Evolutionary conservation across 139 green algal species (phyloP).

Genomic region (Coelastrella sp.): DNA sequence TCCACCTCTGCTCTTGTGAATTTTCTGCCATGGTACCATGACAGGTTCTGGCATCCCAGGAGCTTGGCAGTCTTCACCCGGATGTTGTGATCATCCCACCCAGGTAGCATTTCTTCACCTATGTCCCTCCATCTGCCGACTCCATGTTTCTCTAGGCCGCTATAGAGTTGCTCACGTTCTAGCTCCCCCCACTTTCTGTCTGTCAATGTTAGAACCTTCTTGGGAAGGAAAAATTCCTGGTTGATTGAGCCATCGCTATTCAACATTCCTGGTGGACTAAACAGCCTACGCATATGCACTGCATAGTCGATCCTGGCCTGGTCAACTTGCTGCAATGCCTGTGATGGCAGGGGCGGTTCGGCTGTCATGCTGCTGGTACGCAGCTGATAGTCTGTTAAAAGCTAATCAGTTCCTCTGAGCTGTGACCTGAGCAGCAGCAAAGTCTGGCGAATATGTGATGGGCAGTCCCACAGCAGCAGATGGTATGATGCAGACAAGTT

Average conservation of each 20-base stretch:
- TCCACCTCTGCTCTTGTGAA: conserved; percentile 61
- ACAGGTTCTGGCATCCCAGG: conserved; percentile 81
- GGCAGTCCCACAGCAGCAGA: not conserved
- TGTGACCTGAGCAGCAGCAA: too few relatives aligned
- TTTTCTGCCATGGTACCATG: conserved; percentile 54
- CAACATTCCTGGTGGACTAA: conserved; percentile 79
- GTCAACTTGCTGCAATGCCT: conserved; percentile 13
- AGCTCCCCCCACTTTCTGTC: conserved; percentile 70
- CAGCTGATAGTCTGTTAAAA: not conserved
- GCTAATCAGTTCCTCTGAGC: not conserved
- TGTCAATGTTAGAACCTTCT: conserved; percentile 61
- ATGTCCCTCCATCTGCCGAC: conserved; percentile 82
- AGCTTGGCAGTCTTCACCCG: conserved; percentile 76
- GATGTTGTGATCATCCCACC: conserved; percentile 61
- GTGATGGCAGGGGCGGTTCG: too few relatives aligned
- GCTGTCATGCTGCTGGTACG: too few relatives aligned
- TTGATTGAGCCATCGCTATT: conserved; percentile 73
- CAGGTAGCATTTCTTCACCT: conserved; percentile 56
- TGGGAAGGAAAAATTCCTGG: conserved; percentile 88
- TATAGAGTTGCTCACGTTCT: conserved; percentile 70
- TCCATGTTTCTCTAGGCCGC: conserved; percentile 78
- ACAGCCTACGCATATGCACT: conserved; percentile 62
- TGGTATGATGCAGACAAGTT: too few relatives aligned
- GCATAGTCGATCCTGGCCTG: conserved; percentile 65
- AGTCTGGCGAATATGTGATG: not conserved